Evolutionary conservation across 2,329 filamentous ascomycete genomes (phyloP), one percentile per base, ranked within the genome.

Genomic region (Pestalotiopsis sp.): DNA sequence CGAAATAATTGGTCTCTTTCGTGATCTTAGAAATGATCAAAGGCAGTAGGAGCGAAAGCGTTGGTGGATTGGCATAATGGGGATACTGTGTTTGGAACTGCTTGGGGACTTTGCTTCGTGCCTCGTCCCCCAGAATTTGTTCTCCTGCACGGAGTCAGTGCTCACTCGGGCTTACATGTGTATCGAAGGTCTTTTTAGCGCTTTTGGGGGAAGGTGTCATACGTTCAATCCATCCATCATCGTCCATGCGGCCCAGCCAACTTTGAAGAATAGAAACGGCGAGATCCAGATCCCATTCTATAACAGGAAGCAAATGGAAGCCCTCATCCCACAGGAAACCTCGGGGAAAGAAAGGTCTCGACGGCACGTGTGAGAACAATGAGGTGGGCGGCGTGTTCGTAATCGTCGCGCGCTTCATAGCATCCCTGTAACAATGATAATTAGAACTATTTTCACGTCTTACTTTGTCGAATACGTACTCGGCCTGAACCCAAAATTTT

Each of bases 31-130:
- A 93, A 87, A 75, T 96, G 94, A 79, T 97, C 97, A 80, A 97
- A 93, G n/a, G 85, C 80, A 0, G 95, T 94, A 3, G 97, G 95
- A 98, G 90, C 82, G 97, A 98, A 1, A 98, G 86, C 0, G 96
- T 98, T 0, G 96, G 95, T 0, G 96, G 96, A 80, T 99, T 99
- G 65, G 95, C 96, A 76, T 98, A 98, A 80, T 98, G 95, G 27
- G 96, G 95, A 78, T 98, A 98, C 78, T 98, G 96, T 14, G 94
- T 88, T 75, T 97, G 95, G 79, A 99, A 99, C 80, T 98, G 94
- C 4, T 86, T 80, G 0, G 96, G 96, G 2, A 99, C 96, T 81
- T 98, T 97, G 86, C 92, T 97, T 70, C 94, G 90, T 52, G 95
- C 95, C 82, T 98, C 95, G 3, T 87, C 80, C 0, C 95, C 95